Evolutionary conservation across 495 filamentous ascomycete genomes (phyloP), one percentile per base, ranked within the genome.

Genomic region (Trichoderma gamsii): DNA sequence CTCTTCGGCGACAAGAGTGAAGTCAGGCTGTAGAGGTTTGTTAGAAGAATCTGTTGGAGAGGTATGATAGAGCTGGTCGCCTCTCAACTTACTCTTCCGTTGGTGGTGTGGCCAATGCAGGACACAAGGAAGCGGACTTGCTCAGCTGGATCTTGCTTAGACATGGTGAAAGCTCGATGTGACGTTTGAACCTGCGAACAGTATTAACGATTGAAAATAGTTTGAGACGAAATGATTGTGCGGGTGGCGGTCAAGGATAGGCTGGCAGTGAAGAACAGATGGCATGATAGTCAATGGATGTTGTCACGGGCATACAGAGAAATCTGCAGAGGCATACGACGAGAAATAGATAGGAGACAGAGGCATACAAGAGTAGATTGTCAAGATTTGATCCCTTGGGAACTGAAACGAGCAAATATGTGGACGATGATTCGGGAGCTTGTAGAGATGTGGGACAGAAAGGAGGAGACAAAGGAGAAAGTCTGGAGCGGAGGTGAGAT

Each of bases 61-160:
- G n/a, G 21, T 32, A 6, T 12, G 11, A 23, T 6, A 29, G 49
- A 18, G 25, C 38, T 49, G 3, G 2, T 46, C 8, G 35, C 35
- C 35, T 38, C 0, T 21, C 9, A 61, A 69, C 77, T 76, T 73
- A 87, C 88, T 73, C 85, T 86, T 38, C 87, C 86, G 56, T 78
- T 79, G 70, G 76, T 79, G 1, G 84, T 79, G 74, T 85, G 76
- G 52, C 84, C 79, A 72, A 91, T 85, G 77, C 88, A 91, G 56
- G 80, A 79, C 43, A 91, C 80, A 18, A 91, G 79, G 73, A 90
- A 89, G 23, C 81, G 80, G 71, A 90, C 81, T 66, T 89, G 86
- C 0, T 82, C 81, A 13, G 88, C 84, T 15, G 75, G 73, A 32
- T 79, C 80, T 64, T 77, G 68, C 6, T 78, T 74, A 68, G 85